These are phyloP conservation scores for Byssothecium circinans DNA, from an alignment of 2,329 filamentous ascomycete genomes.

Conservation along the genomic window DNA sequence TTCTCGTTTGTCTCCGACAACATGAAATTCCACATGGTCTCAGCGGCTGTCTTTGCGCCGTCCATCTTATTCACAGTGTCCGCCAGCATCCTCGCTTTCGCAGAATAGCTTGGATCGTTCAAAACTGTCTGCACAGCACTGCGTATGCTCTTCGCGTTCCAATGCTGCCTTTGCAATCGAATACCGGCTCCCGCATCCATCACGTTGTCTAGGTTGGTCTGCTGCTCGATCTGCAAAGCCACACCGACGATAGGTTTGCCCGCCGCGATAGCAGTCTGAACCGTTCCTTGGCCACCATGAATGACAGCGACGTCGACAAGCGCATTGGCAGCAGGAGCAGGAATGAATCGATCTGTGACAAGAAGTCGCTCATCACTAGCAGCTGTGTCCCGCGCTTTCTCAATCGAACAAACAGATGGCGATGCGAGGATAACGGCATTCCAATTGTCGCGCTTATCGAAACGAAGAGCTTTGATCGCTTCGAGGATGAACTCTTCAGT, in stretches of 20 bases:
- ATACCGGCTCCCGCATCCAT: conserved; percentile 37
- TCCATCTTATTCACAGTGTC: conserved; percentile 34
- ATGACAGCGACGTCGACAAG: conserved; percentile 34
- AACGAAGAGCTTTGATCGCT: conserved; percentile 31
- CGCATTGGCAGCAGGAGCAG: conserved; percentile 30
- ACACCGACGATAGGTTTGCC: conserved; percentile 38
- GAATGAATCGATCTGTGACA: conserved; percentile 35
- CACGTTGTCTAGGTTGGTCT: conserved; percentile 39
- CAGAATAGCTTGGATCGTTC: conserved; percentile 27
- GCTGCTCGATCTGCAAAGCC: conserved; percentile 37
- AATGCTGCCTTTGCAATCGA: conserved; percentile 31
- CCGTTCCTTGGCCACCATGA: conserved; percentile 37
- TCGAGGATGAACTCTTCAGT: conserved; percentile 37
- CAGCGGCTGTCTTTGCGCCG: conserved; percentile 31
- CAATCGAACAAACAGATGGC: conserved; percentile 34
- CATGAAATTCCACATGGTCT: conserved; percentile 36
- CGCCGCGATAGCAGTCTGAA: conserved; percentile 34
- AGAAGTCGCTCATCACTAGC: conserved; percentile 29
- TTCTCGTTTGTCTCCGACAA: neutral
- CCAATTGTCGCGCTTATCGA: conserved; percentile 30
- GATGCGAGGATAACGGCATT: conserved; percentile 35
- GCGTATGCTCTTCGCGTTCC: conserved; percentile 34
- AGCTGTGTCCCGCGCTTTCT: conserved; percentile 26
- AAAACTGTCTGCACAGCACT: conserved; percentile 26
- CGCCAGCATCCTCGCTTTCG: conserved; percentile 24